Evolutionary conservation across 2,329 filamentous ascomycete genomes (phyloP).

Genomic region (Juglanconis juglandina): DNA sequence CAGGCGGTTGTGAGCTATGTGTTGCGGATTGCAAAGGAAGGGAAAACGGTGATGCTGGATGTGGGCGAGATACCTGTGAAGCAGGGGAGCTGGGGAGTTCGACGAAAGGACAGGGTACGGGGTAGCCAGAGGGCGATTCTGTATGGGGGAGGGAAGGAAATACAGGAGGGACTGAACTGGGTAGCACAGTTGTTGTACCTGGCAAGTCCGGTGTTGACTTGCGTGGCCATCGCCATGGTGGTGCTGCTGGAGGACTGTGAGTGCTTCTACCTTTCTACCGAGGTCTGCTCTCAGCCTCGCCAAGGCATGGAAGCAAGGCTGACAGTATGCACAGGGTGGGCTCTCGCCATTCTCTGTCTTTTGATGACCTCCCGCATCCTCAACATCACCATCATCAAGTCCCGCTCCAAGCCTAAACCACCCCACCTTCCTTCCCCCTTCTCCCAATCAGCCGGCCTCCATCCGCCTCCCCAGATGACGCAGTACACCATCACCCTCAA

Average conservation of each 20-base stretch:
- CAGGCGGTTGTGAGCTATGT: conserved; percentile 52
- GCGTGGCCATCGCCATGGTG: conserved; percentile 41
- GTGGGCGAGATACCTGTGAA: conserved; percentile 52
- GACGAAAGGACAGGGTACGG: conserved; percentile 22
- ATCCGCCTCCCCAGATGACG: conserved; percentile 18
- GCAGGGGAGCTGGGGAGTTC: conserved; percentile 22
- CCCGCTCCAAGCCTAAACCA: conserved; percentile 34
- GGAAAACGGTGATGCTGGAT: conserved; percentile 54
- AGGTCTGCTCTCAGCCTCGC: too few species aligned
- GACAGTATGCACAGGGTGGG: conserved; percentile 39
- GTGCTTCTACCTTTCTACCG: conserved; percentile 9
- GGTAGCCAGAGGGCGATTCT: conserved; percentile 23
- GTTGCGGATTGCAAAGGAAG: conserved; percentile 53
- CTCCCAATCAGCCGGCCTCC: conserved; percentile 13
- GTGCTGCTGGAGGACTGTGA: conserved; percentile 45
- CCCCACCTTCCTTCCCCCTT: conserved; percentile 1
- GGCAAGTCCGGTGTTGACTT: conserved; percentile 43
- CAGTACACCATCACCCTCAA: conserved; percentile 14
- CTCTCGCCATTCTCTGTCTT: conserved; percentile 41
- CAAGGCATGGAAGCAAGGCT: background rate
- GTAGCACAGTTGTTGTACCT: conserved; percentile 48
- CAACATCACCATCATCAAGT: conserved; percentile 55
- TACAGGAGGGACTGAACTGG: conserved; percentile 32
- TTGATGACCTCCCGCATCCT: conserved; percentile 53
- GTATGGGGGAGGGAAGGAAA: conserved; percentile 25